These are phyloP conservation scores for Spathaspora gorwiae DNA, from an alignment of 805 yeast species.

Conservation along the genomic window DNA sequence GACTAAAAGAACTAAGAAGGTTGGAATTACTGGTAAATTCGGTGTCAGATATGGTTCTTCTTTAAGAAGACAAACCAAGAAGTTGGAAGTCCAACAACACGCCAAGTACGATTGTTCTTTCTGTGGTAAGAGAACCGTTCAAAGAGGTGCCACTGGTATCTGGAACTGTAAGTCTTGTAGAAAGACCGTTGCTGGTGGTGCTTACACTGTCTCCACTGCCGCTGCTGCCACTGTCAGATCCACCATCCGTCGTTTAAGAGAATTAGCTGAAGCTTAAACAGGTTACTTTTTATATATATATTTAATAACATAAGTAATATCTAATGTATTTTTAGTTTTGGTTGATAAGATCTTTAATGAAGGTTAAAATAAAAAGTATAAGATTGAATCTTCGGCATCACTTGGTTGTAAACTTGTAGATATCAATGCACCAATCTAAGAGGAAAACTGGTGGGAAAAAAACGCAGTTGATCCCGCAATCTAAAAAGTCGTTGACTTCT, in stretches of 20 bases:
- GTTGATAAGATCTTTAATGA: not conserved
- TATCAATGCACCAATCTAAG: too few relatives aligned
- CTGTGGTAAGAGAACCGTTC: constrained; percentile 99
- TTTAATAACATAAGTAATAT: constrained; percentile 1
- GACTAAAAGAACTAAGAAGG: constrained; percentile 99
- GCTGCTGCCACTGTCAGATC: constrained; percentile 99
- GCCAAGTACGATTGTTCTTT: constrained; percentile 98
- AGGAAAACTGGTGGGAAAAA: too few relatives aligned
- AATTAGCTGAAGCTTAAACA: constrained; percentile 95
- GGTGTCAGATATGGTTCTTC: constrained; percentile 99
- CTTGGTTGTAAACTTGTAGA: too few relatives aligned
- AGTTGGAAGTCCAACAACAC: constrained; percentile 98
- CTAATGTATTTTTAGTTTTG: constrained; percentile 4
- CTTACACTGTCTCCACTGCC: constrained; percentile 98
- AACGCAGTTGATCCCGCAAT: too few relatives aligned
- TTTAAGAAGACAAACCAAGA: constrained; percentile 98
- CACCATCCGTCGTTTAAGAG: constrained; percentile 99
- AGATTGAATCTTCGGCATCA: too few relatives aligned
- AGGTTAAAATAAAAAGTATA: not conserved
- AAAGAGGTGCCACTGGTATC: constrained; percentile 98
- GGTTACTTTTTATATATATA: not conserved
- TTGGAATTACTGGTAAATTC: constrained; percentile 99
- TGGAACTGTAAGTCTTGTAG: constrained; percentile 95
- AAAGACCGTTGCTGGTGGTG: constrained; percentile 99
- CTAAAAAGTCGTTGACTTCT: too few relatives aligned